These are phyloP conservation scores for Hypoxylon sp. DNA, from an alignment of 2,329 filamentous ascomycete genomes.

Conservation along the genomic window DNA sequence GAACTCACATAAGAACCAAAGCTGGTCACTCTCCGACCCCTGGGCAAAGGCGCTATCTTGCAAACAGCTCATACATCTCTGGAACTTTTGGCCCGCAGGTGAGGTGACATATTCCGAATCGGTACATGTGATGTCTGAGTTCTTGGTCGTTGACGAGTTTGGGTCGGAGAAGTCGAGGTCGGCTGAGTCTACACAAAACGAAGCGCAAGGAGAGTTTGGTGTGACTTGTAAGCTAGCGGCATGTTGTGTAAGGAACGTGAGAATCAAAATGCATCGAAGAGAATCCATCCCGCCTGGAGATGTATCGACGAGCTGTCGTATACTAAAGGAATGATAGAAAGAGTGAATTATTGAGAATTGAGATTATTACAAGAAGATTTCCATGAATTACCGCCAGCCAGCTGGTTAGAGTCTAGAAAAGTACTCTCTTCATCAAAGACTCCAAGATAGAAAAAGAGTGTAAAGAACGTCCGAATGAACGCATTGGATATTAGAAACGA, in stretches of 20 bases:
- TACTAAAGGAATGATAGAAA: conserved; percentile 23
- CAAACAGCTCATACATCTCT: conserved; percentile 67
- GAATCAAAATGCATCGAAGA: conserved; percentile 46
- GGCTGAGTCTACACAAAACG: conserved; percentile 64
- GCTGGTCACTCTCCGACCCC: conserved; percentile 66
- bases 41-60: conserved; percentile 66
- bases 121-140: conserved; percentile 64
- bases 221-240: conserved; percentile 63
- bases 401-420: conserved; percentile 48
- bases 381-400: conserved; percentile 49
- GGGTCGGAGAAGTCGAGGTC: conserved; percentile 62
- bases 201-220: conserved; percentile 68
- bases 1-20: conserved; percentile 70
- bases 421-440: conserved; percentile 28
- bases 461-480: background rate
- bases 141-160: conserved; percentile 62
- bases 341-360: conserved; percentile 19
- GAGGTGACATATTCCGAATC: conserved; percentile 61
- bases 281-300: conserved; percentile 50
- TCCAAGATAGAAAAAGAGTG: conserved; percentile 33
- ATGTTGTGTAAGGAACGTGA: conserved; percentile 46
- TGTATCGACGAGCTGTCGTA: conserved; percentile 16
- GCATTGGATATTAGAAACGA: background rate
- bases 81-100: conserved; percentile 62
- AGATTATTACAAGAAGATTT: conserved; percentile 47